Percentiles rank a stretch among this genome's conserved stretches.
phyloP scores from a whole-genome alignment of 2,329 filamentous ascomycete species.

The Gnomoniopsis sp. region DNA sequence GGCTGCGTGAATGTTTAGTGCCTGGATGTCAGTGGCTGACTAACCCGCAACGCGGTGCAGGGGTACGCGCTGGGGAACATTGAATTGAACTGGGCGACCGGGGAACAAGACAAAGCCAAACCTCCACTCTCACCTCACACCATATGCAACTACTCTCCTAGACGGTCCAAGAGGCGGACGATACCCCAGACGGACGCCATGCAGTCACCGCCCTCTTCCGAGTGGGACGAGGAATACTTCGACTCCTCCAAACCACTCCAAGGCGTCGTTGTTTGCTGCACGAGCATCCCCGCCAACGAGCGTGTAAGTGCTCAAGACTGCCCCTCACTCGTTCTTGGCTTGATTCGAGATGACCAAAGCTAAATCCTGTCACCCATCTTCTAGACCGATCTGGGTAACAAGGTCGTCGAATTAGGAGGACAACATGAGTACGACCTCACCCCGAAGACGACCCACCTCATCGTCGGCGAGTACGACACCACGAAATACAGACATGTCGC shows the following conservation, averaged over 20 bases:
- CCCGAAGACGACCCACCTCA: constrained; percentile 90
- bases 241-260: constrained; percentile 63
- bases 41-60: neutral
- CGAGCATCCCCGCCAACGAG: constrained; percentile 74
- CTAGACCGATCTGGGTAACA: constrained; percentile 55
- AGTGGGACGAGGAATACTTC: constrained; percentile 30
- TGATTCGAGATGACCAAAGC: neutral
- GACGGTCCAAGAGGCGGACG: neutral
- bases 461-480: constrained; percentile 85
- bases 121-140: neutral
- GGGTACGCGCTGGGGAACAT: neutral
- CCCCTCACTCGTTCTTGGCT: neutral
- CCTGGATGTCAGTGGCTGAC: neutral
- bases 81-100: neutral
- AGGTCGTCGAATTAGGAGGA: constrained; percentile 79
- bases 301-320: constrained; percentile 52
- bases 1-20: neutral
- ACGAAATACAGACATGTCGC: constrained; percentile 96
- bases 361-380: neutral
- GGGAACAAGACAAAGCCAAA: neutral
- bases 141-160: neutral
- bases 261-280: constrained; percentile 81
- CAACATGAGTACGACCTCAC: constrained; percentile 87
- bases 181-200: constrained; percentile 15
- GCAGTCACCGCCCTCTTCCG: constrained; percentile 24